phyloP scores from a whole-genome alignment of 768 basidiomycete species.

The Rhodosporidiobolus odoratus region DNA sequence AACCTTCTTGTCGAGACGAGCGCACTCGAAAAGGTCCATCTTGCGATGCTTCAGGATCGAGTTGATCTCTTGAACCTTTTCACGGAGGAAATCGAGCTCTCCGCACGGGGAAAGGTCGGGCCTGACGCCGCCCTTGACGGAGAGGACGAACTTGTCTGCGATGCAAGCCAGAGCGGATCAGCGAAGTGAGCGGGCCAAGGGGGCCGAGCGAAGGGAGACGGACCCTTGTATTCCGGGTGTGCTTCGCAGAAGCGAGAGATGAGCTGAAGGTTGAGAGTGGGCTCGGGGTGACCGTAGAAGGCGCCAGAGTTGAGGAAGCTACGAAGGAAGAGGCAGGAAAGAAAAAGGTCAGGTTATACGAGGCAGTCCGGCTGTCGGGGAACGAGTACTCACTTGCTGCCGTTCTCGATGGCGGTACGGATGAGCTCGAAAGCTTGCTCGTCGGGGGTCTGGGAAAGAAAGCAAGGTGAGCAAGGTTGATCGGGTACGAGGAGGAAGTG shows the following conservation, averaged over 20 bases:
- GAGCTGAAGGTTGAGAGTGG: conserved; percentile 53
- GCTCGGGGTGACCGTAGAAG: conserved; percentile 55
- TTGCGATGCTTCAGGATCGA: conserved; percentile 38
- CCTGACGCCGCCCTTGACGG: conserved; percentile 51
- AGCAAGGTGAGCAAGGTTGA: conserved; percentile 24
- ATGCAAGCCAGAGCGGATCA: background rate
- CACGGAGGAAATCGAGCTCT: conserved; percentile 50
- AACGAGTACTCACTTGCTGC: conserved; percentile 15
- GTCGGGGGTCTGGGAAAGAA: conserved; percentile 48
- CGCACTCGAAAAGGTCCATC: conserved; percentile 59
- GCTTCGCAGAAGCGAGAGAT: conserved; percentile 55
- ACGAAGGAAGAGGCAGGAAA: no score
- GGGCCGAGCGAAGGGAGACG: background rate
- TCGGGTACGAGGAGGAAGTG: conserved; percentile 33
- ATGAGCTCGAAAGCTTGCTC: conserved; percentile 61
- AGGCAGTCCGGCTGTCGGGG: no score
- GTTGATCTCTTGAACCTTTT: conserved; percentile 54
- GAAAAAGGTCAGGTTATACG: no score
- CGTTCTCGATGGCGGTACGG: conserved; percentile 48
- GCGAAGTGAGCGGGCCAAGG: background rate
- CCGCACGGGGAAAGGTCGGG: conserved; percentile 11
- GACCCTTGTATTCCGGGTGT: conserved; percentile 46
- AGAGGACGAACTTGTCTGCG: conserved; percentile 52
- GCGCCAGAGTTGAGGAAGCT: conserved; percentile 55
- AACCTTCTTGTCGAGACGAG: conserved; percentile 46